phyloP scores from a whole-genome alignment of 805 yeast species.

The Starmerella vitae region DNA sequence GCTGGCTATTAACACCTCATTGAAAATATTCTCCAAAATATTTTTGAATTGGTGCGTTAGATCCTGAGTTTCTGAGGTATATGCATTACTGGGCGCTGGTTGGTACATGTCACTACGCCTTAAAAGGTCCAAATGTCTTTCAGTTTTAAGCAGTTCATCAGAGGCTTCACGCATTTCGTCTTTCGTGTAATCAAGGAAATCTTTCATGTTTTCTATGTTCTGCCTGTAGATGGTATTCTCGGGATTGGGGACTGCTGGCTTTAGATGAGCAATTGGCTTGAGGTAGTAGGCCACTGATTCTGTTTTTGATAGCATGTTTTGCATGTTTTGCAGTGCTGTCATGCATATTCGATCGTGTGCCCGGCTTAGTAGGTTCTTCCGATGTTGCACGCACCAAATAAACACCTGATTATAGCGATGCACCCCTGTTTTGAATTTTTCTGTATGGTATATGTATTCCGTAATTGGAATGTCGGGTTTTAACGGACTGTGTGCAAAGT shows the following conservation, averaged over 20 bases:
- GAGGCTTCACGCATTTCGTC: not conserved
- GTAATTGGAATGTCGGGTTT: constrained; percentile 1
- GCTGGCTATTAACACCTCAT: no score
- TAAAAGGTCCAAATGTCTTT: no score
- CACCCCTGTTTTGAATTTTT: not conserved
- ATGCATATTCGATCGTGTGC: not conserved
- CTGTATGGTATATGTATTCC: constrained; percentile 2
- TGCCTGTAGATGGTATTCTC: constrained; percentile 1
- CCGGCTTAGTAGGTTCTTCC: no score
- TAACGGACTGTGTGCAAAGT: no score
- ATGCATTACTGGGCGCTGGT: no score
- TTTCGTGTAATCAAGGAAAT: not conserved
- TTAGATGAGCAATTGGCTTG: constrained; percentile 1
- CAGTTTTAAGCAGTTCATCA: not conserved
- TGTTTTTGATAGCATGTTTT: no score
- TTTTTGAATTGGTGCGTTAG: no score
- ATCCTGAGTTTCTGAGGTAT: no score
- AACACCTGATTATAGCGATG: constrained; percentile 14
- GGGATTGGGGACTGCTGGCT: constrained; percentile 9
- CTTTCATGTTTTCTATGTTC: not conserved
- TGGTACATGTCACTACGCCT: no score
- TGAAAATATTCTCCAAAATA: no score
- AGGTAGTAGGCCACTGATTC: no score
- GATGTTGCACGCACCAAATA: constrained; percentile 19
- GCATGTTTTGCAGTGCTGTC: constrained; percentile 3